phyloP scores from a whole-genome alignment of 73 alveolate genomes.

The Uronychia binucleata region DNA sequence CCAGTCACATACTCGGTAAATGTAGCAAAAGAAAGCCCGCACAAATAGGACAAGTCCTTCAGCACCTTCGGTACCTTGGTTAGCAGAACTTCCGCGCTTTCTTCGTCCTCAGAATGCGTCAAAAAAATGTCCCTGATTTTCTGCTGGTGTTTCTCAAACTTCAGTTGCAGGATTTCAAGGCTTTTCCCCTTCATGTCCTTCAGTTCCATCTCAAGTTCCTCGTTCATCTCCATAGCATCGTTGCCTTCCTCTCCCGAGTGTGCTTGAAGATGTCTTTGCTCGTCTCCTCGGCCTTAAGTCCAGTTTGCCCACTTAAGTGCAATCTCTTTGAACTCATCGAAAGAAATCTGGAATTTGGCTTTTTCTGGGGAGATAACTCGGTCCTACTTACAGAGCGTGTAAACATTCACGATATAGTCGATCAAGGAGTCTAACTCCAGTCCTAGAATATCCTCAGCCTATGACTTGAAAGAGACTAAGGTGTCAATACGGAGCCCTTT shows the following conservation, averaged over 20 bases:
- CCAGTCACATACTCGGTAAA: slow-evolving; percentile 16
- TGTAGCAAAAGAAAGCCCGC: slow-evolving; percentile 1
- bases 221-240: background rate
- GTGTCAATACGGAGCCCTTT: background rate
- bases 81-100: background rate
- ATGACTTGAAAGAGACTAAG: background rate
- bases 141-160: slow-evolving; percentile 13
- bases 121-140: slow-evolving; percentile 15
- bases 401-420: background rate
- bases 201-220: slow-evolving; percentile 12
- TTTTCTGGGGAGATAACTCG: background rate
- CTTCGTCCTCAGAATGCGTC: slow-evolving; percentile 7
- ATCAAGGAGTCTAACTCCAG: background rate
- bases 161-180: slow-evolving; percentile 1
- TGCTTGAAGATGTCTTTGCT: background rate
- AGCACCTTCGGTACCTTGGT: background rate
- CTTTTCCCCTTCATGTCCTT: slow-evolving; percentile 10
- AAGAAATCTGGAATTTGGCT: background rate
- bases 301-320: background rate
- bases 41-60: slow-evolving; percentile 12
- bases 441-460: background rate
- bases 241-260: background rate
- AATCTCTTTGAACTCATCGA: background rate
- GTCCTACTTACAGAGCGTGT: background rate
- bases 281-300: background rate